phyloP scores from a whole-genome alignment of 331 rosid species.

The Quercus lobata region DNA sequence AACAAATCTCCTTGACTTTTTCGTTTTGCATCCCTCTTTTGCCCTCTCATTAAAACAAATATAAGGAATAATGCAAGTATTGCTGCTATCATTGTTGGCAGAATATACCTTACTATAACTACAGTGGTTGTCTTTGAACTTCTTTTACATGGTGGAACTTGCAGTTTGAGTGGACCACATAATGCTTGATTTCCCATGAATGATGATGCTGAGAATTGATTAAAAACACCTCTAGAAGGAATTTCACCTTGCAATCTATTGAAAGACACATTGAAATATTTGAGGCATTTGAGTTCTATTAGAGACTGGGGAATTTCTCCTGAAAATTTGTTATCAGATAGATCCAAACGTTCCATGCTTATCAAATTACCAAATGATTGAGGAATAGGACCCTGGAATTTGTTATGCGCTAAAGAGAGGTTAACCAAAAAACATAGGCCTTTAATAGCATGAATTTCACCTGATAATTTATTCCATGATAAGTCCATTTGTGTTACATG shows the following conservation, averaged over 20 bases:
- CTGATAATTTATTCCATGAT: no score
- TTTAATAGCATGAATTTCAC: no score
- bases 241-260: constrained; percentile 26
- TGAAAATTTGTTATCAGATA: neutral
- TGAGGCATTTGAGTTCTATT: no score
- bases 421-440: no score
- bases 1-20: neutral
- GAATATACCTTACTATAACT: neutral
- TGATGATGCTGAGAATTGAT: neutral
- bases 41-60: neutral
- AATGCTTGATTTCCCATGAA: neutral
- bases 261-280: constrained; percentile 10
- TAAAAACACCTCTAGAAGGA: neutral
- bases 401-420: no score
- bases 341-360: neutral
- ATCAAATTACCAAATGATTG: no score
- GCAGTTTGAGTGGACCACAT: neutral
- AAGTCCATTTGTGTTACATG: no score
- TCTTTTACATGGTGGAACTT: neutral
- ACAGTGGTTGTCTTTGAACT: neutral
- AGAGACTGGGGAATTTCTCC: no score
- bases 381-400: no score
- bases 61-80: neutral
- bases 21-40: neutral
- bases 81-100: neutral